Conservation (phyloP, 257 asterid species). For the Nicotiana attenuata region DNA sequence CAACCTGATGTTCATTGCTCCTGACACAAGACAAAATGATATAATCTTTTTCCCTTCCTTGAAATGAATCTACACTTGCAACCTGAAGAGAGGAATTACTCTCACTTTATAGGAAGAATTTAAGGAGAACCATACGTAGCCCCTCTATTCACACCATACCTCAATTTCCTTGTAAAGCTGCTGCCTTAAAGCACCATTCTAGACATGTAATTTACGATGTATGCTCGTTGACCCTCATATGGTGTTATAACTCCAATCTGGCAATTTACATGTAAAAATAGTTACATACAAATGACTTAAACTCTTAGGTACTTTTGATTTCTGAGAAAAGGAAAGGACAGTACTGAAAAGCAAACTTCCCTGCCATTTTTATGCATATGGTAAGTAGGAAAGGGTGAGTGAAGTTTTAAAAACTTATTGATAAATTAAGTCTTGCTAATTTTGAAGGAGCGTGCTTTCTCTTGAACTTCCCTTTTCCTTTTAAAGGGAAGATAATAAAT, state of each 20-base stretch:
- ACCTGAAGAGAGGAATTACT: slow-evolving; percentile 49
- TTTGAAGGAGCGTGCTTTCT: not conserved
- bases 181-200: slow-evolving; percentile 92
- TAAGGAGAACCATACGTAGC: not conserved
- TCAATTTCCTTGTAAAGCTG: slow-evolving; percentile 98
- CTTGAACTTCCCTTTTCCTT: not conserved
- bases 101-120: not conserved
- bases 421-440: slow-evolving; percentile 1
- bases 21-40: slow-evolving; percentile 94
- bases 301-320: not conserved
- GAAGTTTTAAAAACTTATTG: not conserved
- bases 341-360: not conserved
- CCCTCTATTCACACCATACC: slow-evolving; percentile 32
- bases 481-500: not conserved
- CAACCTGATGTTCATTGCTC: slow-evolving; percentile 97
- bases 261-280: slow-evolving; percentile 9
- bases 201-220: slow-evolving; percentile 95
- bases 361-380: slow-evolving; percentile 3
- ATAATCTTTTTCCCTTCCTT: slow-evolving; percentile 96
- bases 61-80: slow-evolving; percentile 98
- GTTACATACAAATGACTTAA: not conserved
- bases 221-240: slow-evolving; percentile 98
- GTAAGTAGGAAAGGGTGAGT: slow-evolving; percentile 8
- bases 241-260: slow-evolving; percentile 99
- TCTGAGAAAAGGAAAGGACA: not conserved